phyloP scores from a whole-genome alignment of 345 rosid species.

The Cardamine occulta region DNA sequence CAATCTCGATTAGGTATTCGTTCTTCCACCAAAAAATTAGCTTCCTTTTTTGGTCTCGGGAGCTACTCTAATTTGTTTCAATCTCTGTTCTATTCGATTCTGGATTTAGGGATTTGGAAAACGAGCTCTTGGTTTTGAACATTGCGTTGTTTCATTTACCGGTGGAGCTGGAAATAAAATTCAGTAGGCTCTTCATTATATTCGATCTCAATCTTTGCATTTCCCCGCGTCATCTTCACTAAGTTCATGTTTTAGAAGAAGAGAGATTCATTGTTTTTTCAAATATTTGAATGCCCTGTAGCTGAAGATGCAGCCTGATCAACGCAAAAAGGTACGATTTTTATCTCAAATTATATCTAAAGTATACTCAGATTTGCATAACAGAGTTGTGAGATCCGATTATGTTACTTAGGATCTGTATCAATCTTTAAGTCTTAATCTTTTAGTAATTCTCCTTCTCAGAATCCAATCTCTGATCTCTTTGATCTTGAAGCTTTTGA shows the following conservation, averaged over 20 bases:
- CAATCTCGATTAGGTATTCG: slow-evolving; percentile 28
- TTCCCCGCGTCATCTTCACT: neutral
- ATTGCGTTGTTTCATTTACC: slow-evolving; percentile 22
- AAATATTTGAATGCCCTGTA: slow-evolving; percentile 51
- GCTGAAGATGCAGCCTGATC: slow-evolving; percentile 90
- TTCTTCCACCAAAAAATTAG: neutral
- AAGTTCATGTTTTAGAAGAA: slow-evolving; percentile 1
- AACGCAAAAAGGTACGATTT: slow-evolving; percentile 72
- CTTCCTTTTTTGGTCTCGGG: neutral
- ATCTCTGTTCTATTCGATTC: slow-evolving; percentile 10
- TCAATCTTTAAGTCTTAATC: neutral
- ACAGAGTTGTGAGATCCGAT: slow-evolving; percentile 6
- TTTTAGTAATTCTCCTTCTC: neutral
- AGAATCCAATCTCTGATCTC: neutral
- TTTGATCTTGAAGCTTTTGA: neutral
- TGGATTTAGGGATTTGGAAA: slow-evolving; percentile 11
- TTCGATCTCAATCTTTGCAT: slow-evolving; percentile 7
- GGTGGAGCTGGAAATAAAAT: neutral
- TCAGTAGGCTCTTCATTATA: neutral
- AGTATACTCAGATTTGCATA: neutral
- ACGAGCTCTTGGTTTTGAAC: slow-evolving; percentile 20
- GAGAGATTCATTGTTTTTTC: neutral
- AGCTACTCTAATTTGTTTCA: slow-evolving; percentile 11
- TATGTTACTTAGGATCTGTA: slow-evolving; percentile 15
- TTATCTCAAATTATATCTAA: neutral